Conservation (phyloP, 257 asterid genomes). For the Linderniella brevidens region DNA sequence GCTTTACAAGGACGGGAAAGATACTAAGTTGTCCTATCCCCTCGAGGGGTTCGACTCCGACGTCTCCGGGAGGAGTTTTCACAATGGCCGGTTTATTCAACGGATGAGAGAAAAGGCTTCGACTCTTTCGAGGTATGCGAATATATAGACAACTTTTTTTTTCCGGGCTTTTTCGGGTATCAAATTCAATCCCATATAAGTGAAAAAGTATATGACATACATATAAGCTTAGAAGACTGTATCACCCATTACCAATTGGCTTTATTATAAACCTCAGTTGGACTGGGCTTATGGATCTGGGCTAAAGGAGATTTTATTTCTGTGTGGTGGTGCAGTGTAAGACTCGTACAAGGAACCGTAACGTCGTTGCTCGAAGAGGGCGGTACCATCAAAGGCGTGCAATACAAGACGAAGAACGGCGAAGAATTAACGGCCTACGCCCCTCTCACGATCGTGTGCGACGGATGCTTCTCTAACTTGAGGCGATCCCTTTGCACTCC, state of each 20-base stretch:
- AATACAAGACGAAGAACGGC: constrained; percentile 56
- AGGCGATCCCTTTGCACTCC: constrained; percentile 68
- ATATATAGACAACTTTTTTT: too few relatives aligned
- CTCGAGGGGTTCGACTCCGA: constrained; percentile 46
- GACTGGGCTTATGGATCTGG: too few relatives aligned
- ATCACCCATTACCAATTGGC: too few relatives aligned
- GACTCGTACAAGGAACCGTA: constrained; percentile 67
- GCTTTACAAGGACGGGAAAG: constrained; percentile 59
- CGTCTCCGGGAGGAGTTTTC: constrained; percentile 68
- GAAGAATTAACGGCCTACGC: constrained; percentile 34
- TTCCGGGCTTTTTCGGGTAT: too few relatives aligned
- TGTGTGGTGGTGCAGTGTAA: constrained; percentile 26
- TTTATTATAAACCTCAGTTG: too few relatives aligned
- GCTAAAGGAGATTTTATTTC: background rate
- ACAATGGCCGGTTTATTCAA: constrained; percentile 71
- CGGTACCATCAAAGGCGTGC: constrained; percentile 56
- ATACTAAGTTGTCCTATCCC: constrained; percentile 47
- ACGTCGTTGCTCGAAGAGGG: constrained; percentile 56
- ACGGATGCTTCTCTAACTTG: constrained; percentile 77
- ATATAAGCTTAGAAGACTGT: too few relatives aligned
- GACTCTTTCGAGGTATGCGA: constrained; percentile 46
- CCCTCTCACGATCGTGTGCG: constrained; percentile 75
- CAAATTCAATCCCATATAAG: too few relatives aligned
- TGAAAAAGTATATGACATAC: too few relatives aligned
- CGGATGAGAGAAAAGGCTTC: constrained; percentile 70